These are phyloP conservation scores for Vitis vinifera DNA, from an alignment of 164 flowering plant genomes.

Conservation along the genomic window DNA sequence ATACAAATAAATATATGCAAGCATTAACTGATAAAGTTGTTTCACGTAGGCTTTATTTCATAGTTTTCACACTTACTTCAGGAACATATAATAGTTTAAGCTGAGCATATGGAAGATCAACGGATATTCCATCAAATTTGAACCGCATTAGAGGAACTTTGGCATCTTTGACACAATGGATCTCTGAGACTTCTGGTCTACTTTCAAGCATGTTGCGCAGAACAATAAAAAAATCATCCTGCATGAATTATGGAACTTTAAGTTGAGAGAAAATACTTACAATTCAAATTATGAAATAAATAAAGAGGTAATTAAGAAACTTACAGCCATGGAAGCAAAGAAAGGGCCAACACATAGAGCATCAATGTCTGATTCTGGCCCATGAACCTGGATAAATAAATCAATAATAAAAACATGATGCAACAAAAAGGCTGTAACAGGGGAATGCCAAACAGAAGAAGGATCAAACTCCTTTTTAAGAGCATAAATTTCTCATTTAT, in stretches of 20 bases:
- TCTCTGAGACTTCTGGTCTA: constrained; percentile 44
- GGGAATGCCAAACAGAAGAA: neutral
- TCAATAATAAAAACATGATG: too few species aligned
- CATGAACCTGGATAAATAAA: constrained; percentile 46
- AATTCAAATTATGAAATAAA: neutral
- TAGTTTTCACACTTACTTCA: constrained; percentile 32
- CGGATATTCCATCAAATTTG: constrained; percentile 50
- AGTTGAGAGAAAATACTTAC: neutral
- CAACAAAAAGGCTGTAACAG: neutral
- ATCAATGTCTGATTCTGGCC: constrained; percentile 60
- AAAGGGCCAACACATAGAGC: constrained; percentile 63
- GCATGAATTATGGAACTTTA: constrained; percentile 8
- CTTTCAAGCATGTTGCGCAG: constrained; percentile 52
- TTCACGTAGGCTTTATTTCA: neutral
- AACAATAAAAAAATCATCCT: constrained; percentile 65
- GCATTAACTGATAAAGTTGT: neutral
- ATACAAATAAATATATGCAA: too few species aligned
- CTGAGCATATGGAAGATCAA: constrained; percentile 59
- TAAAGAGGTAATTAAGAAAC: constrained; percentile 10
- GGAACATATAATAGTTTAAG: constrained; percentile 46
- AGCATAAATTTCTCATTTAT: neutral
- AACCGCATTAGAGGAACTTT: constrained; percentile 65
- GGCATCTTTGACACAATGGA: constrained; percentile 59
- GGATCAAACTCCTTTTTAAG: neutral
- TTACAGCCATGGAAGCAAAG: constrained; percentile 52